Evolutionary conservation across 441 rosid genomes (phyloP).

Genomic region (Populus hybrid): DNA sequence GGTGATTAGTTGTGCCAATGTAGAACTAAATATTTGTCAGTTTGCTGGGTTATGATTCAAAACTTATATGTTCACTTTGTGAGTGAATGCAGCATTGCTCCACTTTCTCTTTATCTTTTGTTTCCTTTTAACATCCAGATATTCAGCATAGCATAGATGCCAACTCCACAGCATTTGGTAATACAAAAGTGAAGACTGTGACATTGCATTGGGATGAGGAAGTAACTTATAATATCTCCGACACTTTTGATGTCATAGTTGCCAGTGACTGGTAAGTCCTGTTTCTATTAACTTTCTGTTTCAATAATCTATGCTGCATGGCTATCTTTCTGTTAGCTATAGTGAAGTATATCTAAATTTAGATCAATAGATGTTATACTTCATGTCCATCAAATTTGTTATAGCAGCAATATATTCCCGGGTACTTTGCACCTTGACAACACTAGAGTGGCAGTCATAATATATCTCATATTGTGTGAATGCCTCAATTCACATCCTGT

Average conservation of each 20-base stretch:
- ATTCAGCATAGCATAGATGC: conserved; percentile 72
- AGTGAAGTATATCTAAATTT: neutral
- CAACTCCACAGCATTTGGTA: conserved; percentile 54
- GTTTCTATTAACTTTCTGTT: conserved; percentile 18
- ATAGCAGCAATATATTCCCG: neutral
- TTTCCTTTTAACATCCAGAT: conserved; percentile 50
- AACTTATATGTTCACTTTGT: neutral
- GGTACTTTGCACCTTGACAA: neutral
- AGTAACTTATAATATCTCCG: conserved; percentile 36
- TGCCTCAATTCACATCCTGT: neutral
- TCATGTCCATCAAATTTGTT: neutral
- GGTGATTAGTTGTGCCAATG: neutral
- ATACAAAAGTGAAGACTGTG: conserved; percentile 60
- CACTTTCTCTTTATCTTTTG: neutral
- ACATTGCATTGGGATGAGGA: conserved; percentile 75
- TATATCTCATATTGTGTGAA: neutral
- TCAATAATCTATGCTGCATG: conserved; percentile 10
- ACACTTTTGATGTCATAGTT: conserved; percentile 65
- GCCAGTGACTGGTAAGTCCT: conserved; percentile 82
- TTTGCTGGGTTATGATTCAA: neutral
- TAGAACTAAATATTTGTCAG: neutral
- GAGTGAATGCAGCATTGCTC: too few relatives aligned
- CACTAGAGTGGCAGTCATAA: neutral
- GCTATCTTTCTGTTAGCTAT: neutral
- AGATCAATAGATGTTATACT: neutral